Evolutionary conservation across 1,284 basidiomycete species (phyloP), one percentile per base, ranked within the genome.

Genomic region (Apiotrichum domesticum): DNA sequence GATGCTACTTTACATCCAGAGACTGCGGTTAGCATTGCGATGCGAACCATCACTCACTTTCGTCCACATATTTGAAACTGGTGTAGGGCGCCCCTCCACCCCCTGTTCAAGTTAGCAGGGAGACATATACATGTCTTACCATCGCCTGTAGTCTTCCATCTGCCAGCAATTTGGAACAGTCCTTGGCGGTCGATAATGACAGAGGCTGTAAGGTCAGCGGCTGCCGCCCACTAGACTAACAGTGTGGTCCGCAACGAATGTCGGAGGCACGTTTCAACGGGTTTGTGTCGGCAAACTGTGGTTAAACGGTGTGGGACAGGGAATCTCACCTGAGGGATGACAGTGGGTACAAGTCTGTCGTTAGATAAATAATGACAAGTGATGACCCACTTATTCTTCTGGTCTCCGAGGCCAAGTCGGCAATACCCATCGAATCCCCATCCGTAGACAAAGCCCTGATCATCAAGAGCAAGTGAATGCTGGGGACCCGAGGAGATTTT

Each of bases 141-240:
- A 74, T 95, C 92, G 13, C 93, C 94, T 1, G 88, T 89, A 57
- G 85, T 87, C 76, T 95, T 96, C 88, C 90, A 96, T 84, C 90
- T 75, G 10, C 69, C 70, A 42, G 75, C 71, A 46, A 77, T 67
- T 46, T 63, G 61, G 66, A 86, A 90, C 83, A 90, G 87, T 21
- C 82, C 80, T 68, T 89, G 87, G 45, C 82, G 83, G 72, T 97
- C 90, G 33, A 97, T 80, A 15, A 95, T 87, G 1, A 88, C 84
- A 6, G 88, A 88, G 70, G 61, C 72, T 74, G 54, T 10, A 29
- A n/a, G 15, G 37, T 15, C 51, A 40, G 14, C 46, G 49, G 9
- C 4, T 4, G 14, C 7, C 44, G 3, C 6, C 11, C 35, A n/a
- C 6, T 1, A 34, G 47, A 54, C 71, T 58, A 33, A 75, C 73